Evolutionary conservation across 1,139 yeast genomes (phyloP), one percentile per base, ranked within the genome.

Genomic region (Debaryomyces nepalensis): DNA sequence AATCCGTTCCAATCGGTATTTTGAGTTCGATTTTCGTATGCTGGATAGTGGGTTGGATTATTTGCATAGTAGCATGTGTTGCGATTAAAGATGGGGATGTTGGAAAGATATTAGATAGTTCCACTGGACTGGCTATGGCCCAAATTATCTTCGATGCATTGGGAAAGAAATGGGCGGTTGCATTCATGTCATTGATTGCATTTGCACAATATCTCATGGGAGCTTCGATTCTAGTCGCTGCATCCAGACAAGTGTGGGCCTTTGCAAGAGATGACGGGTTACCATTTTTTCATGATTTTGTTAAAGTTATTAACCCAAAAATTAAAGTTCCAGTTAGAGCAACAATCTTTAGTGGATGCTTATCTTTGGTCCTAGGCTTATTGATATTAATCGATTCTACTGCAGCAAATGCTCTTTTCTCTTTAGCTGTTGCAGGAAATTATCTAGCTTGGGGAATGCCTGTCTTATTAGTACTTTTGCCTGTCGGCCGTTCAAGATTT

Each of bases 121-220:
- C 45, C 16, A 51, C 48, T 40, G 84, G 83, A 12, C 74, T 75
- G 46, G 79, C 81, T 20, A 69, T 81, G 64, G 89, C 93, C 10
- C 89, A 83, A 61, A 73, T 85, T 40, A 70, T 83, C 46, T 75
- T 68, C 54, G 84, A 85, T 58, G 75, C 84, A 1, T 67, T 85
- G 44, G 93, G 93, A 30, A 80, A 79, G 55, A 68, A 72, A 38
- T 84, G 90, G 88, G 82, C 89, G 2, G 72, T 79, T 54, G 84
- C 81, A 0, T 77, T 84, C 41, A 80, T 82, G 84, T 57, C 79
- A 1, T 57, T 81, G 37, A 79, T 80, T 54, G 80, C 84, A 2
- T 63, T 73, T 50, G 82, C 84, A 40, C 87, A 81, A 59, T 82
- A 77, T 61, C 58, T 81, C 40, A 84, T 84, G 88, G 89, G 88